Evolutionary conservation across 2,329 filamentous ascomycete genomes (phyloP).

Genomic region (Paraphaeosphaeria sporulosa): DNA sequence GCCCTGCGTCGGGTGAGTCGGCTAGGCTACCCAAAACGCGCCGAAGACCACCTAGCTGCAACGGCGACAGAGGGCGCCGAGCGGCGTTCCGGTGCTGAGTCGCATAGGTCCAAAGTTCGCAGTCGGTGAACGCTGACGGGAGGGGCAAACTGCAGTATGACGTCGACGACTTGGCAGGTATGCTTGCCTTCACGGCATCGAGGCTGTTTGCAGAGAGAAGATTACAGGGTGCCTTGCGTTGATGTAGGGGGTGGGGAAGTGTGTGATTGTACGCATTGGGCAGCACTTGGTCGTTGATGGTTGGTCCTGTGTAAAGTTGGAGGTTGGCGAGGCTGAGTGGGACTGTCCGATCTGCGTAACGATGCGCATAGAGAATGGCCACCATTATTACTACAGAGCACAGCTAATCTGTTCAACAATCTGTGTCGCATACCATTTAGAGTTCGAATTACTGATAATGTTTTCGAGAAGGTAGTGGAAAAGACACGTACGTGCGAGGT

Average conservation of each 20-base stretch:
- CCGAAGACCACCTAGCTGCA: not conserved
- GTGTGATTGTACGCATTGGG: not conserved
- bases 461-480: no score
- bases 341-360: not conserved
- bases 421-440: no score
- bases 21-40: not conserved
- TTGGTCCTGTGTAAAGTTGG: not conserved
- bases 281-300: not conserved
- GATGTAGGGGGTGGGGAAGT: not conserved
- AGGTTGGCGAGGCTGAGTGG: not conserved
- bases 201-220: not conserved
- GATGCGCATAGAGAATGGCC: no score
- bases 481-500: no score
- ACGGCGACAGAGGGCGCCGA: not conserved
- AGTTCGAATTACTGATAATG: no score
- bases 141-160: constrained; percentile 15
- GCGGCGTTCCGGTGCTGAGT: not conserved
- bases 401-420: no score
- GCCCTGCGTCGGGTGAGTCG: constrained; percentile 2
- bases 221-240: constrained; percentile 6
- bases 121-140: not conserved
- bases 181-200: not conserved
- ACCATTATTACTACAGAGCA: not conserved
- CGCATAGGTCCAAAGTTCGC: not conserved
- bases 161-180: constrained; percentile 2